Conservation (phyloP, 768 basidiomycete species). For the Suillus brevipes region DNA sequence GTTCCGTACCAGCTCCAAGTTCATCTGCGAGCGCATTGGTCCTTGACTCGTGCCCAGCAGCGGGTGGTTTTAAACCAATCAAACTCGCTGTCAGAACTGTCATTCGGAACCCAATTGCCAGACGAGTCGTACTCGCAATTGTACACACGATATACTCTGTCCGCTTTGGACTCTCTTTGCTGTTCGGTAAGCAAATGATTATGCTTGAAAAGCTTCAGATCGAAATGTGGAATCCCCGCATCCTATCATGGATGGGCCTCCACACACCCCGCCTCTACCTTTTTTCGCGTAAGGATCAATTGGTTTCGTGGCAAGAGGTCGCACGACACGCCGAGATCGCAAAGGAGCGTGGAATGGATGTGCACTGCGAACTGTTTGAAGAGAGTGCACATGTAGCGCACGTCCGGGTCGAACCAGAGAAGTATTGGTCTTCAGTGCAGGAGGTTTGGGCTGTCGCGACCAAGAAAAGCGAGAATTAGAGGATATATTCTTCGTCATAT, state of each 20-base stretch:
- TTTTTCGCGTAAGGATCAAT: slow-evolving; percentile 32
- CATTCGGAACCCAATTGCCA: slow-evolving; percentile 21
- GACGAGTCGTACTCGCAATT: slow-evolving; percentile 15
- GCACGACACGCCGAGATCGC: slow-evolving; percentile 27
- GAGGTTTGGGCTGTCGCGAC: slow-evolving; percentile 22
- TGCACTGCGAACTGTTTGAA: slow-evolving; percentile 31
- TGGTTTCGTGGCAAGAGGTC: slow-evolving; percentile 31
- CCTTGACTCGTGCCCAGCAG: slow-evolving; percentile 25
- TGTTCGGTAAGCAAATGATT: slow-evolving; percentile 22
- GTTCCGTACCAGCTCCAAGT: slow-evolving; percentile 7
- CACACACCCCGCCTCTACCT: slow-evolving; percentile 38
- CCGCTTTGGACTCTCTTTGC: slow-evolving; percentile 8
- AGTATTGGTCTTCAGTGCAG: slow-evolving; percentile 27
- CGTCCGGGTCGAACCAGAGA: slow-evolving; percentile 25
- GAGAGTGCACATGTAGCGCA: slow-evolving; percentile 38
- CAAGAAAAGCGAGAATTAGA: background rate
- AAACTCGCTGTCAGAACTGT: slow-evolving; percentile 21
- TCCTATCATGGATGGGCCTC: slow-evolving; percentile 33
- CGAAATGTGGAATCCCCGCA: slow-evolving; percentile 19
- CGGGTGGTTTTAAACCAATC: slow-evolving; percentile 15
- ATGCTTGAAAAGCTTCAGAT: slow-evolving; percentile 8
- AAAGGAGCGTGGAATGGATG: slow-evolving; percentile 22
- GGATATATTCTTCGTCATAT: background rate
- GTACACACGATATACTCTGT: slow-evolving; percentile 15
- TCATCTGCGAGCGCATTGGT: slow-evolving; percentile 19